Evolutionary conservation across 371 early-diverging fungal species (phyloP), one percentile per base, ranked within the genome.

Genomic region (Circinella umbellata): DNA sequence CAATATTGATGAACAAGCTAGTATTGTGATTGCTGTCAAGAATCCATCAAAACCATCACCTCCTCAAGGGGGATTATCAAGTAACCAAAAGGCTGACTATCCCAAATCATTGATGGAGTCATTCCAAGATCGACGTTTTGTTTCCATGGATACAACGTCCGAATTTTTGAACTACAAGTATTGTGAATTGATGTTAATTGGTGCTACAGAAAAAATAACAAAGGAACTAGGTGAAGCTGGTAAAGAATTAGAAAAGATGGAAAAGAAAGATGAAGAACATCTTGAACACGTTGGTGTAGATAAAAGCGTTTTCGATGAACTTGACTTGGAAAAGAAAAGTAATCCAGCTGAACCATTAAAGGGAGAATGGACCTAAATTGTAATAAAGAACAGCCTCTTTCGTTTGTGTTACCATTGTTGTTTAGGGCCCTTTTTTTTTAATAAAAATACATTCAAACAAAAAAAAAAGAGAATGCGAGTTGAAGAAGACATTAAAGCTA

Each of bases 21-120:
- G 81, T 42, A 82, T 81, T 51, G 59, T 87, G 64, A 59, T 87
- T n/a, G 70, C 79, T 17, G 77, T 87, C 60, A 87, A 87, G 72
- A 79, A 79, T 39, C 79, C 79, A 35, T 62, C 72, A 15, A 69
- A 49, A 42, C 35, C 74, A 11, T 75, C 70, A 10, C 77, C 75
- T 10, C 66, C 65, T 6, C 14, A 49, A 18, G 71, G 73, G 10
- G 84, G 84, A 4, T 70, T 84, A 38, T 17, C 69, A 14, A 54
- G 46, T 11, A 46, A 63, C 15, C 69, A 74, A 71, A 80, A 76
- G 61, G 76, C 78, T 1, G 34, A 69, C 0, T 76, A 70, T 68
- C 80, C 81, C 0, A 8, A 71, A 7, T 38, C 69, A 5, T 65
- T 79, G n/a, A 61, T 57, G 53, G 68, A 72, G 4, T 48, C 67